Evolutionary conservation across 495 filamentous ascomycete species (phyloP), one percentile per base, ranked within the genome.

Genomic region (Neurospora discreta): DNA sequence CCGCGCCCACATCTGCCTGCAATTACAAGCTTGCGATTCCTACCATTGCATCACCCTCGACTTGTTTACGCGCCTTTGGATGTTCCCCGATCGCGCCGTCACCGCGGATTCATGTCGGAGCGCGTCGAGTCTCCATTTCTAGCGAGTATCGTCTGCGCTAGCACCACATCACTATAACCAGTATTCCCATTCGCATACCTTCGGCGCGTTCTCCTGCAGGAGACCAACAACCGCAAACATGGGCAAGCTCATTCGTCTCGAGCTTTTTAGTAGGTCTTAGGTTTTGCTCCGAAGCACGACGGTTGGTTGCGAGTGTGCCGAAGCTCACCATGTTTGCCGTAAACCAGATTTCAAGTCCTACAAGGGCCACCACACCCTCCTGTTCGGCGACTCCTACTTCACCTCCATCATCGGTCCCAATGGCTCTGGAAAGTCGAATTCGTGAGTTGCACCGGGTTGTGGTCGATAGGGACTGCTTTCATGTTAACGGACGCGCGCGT

Each of bases 381-480:
- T 96, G n/a, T 94, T 99, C 75, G 96, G 95, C 78, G 94, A 99
- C 84, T 94, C 93, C 5, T 98, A 98, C 79, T 99, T 99, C 80
- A 99, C 95, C 58, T 99, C 95, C 38, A 97, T 99, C 78, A 97
- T 99, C 77, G 95, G 95, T 20, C 95, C 95, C 76, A 99, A 99
- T 92, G 95, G 95, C 82, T 98, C 96, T 68, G 95, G 95, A 39
- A 99, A 99, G 82, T 98, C 96, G n/a, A 99, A 99, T 80, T 98
- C 95, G 94, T 97, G 82, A 79, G 91, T 86, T 70, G 38, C 70
- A 44, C 71, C 39, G n/a, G 30, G 23, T 67, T 15, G 36, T 60
- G 69, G 13, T 44, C n/a, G 23, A 16, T 16, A 38, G 52, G 10
- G 8, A 13, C 39, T 6, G 18, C 18, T 36, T 16, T 26, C 1